Percentiles rank a stretch among this genome's conserved stretches.
These are phyloP conservation scores for Bonia amplexicaulis DNA, from an alignment of 176 grass and related monocot species.

Conservation along the genomic window DNA sequence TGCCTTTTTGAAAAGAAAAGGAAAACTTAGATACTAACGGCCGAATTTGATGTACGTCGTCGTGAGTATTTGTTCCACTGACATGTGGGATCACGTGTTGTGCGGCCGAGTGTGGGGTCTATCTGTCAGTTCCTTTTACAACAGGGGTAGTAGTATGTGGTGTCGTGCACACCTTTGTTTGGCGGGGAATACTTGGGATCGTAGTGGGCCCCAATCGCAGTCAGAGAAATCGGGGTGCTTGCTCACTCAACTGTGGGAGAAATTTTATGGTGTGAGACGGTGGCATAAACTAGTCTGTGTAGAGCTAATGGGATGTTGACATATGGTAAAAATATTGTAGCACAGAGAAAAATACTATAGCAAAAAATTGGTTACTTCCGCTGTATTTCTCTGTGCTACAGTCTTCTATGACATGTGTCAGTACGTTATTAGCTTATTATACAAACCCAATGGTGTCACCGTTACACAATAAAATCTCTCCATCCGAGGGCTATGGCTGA, in stretches of 20 bases:
- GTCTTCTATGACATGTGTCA: too few relatives aligned
- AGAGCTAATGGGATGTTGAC: too few relatives aligned
- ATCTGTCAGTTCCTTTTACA: neutral
- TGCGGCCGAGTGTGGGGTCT: fast-evolving
- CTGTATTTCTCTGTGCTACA: too few relatives aligned
- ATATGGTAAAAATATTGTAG: too few relatives aligned
- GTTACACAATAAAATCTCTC: too few relatives aligned
- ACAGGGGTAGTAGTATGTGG: neutral
- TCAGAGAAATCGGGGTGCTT: neutral
- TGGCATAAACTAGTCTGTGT: too few relatives aligned
- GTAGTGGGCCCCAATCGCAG: neutral
- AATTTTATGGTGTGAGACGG: too few relatives aligned
- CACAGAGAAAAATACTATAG: too few relatives aligned
- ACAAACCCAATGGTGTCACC: too few relatives aligned
- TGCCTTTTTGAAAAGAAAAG: neutral
- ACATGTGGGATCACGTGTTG: neutral
- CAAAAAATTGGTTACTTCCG: too few relatives aligned
- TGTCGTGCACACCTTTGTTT: neutral
- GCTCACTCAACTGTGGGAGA: neutral
- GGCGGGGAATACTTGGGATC: neutral
- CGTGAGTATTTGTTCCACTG: neutral
- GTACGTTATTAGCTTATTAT: too few relatives aligned
- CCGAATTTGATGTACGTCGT: neutral
- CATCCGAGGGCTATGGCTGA: too few relatives aligned
- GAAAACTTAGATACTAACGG: conserved; percentile 20